Percentiles rank a stretch among this genome's conserved stretches.
phyloP scores from a whole-genome alignment of 2,329 filamentous ascomycete genomes.

The Raffaelea ambrosiae region DNA sequence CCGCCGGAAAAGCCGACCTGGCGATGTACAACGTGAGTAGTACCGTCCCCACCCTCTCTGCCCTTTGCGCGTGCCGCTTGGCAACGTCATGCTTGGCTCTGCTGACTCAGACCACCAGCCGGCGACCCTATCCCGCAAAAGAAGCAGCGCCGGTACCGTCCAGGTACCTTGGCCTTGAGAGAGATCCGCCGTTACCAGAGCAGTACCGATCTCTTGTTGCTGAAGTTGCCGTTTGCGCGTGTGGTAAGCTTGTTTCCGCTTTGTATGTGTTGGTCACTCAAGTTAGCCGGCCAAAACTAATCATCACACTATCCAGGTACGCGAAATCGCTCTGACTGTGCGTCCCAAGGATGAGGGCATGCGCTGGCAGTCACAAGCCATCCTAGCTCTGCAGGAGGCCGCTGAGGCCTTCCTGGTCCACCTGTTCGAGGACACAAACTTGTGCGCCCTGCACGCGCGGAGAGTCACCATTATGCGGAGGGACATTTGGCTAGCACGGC shows the following conservation, averaged over 20 bases:
- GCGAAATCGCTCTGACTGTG: conserved; percentile 63
- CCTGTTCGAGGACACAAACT: conserved; percentile 92
- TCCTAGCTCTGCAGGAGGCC: conserved; percentile 87
- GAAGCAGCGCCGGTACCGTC: conserved; percentile 58
- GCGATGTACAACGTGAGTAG: conserved; percentile 31
- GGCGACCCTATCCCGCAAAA: conserved; percentile 62
- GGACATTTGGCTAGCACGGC: conserved; percentile 85
- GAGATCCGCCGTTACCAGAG: conserved; percentile 90
- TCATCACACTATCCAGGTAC: conserved; percentile 35
- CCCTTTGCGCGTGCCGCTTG: neutral
- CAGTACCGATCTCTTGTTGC: conserved; percentile 77
- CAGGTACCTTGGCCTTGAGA: conserved; percentile 77
- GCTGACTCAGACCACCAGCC: conserved; percentile 35
- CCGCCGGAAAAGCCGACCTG: conserved; percentile 23
- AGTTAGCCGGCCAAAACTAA: neutral
- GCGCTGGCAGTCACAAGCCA: conserved; percentile 93
- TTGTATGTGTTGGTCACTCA: neutral
- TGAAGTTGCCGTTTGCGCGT: conserved; percentile 71
- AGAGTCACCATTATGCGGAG: conserved; percentile 97
- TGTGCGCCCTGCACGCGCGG: conserved; percentile 95
- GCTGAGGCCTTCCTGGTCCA: conserved; percentile 95
- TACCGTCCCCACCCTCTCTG: neutral
- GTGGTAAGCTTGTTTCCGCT: conserved; percentile 38
- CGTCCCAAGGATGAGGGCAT: conserved; percentile 60
- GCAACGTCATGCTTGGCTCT: neutral